phyloP scores from a whole-genome alignment of 2,329 filamentous ascomycete genomes.

The Penicillium sp. region DNA sequence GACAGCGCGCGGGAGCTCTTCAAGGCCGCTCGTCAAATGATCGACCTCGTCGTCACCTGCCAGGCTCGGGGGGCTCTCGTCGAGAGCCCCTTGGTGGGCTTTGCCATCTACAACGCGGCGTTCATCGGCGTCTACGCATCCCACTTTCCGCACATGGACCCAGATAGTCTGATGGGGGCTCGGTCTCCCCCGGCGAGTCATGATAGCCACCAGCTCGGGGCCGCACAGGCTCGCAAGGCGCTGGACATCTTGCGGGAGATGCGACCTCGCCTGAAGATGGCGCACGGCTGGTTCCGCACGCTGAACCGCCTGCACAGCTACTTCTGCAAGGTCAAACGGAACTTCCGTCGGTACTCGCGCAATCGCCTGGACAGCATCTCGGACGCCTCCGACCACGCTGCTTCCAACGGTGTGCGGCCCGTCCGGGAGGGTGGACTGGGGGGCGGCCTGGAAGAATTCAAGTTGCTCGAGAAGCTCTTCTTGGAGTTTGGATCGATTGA shows the following conservation, averaged over 20 bases:
- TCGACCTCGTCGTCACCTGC: slow-evolving; percentile 48
- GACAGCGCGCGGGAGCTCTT: slow-evolving; percentile 47
- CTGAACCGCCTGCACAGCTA: slow-evolving; percentile 39
- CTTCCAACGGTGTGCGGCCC: slow-evolving; percentile 25
- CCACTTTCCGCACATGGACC: slow-evolving; percentile 53
- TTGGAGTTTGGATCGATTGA: slow-evolving; percentile 36
- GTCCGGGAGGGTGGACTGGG: slow-evolving; percentile 29
- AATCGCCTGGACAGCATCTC: slow-evolving; percentile 25
- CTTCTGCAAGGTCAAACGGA: slow-evolving; percentile 35
- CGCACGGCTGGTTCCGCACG: slow-evolving; percentile 40
- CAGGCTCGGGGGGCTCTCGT: slow-evolving; percentile 47
- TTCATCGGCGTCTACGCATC: slow-evolving; percentile 49
- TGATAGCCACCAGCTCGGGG: slow-evolving; percentile 26
- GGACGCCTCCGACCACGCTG: slow-evolving; percentile 23
- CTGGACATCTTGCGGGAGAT: slow-evolving; percentile 38
- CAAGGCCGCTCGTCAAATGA: slow-evolving; percentile 47
- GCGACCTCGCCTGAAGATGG: slow-evolving; percentile 37
- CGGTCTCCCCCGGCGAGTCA: slow-evolving; percentile 21
- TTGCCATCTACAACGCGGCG: slow-evolving; percentile 50
- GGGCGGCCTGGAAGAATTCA: slow-evolving; percentile 35
- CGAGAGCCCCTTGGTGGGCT: slow-evolving; percentile 52
- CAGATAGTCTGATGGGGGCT: slow-evolving; percentile 42
- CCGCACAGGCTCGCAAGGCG: slow-evolving; percentile 31
- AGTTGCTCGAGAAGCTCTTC: slow-evolving; percentile 38
- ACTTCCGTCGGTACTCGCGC: slow-evolving; percentile 32